These are phyloP conservation scores for Lipomyces yamanashiensis DNA, from an alignment of 805 yeast genomes.

Conservation along the genomic window DNA sequence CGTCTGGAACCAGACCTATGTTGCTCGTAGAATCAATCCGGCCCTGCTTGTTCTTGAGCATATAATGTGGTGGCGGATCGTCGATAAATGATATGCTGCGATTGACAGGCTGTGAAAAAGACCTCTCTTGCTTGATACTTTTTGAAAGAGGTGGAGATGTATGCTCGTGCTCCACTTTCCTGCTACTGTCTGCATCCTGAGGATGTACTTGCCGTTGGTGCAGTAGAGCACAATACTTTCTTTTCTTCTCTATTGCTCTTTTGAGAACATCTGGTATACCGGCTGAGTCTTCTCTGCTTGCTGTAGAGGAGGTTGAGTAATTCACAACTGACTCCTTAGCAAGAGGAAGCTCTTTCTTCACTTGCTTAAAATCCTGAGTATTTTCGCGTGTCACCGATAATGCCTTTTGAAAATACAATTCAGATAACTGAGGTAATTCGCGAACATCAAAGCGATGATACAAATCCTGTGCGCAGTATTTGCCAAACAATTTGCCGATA, in stretches of 20 bases:
- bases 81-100: background rate
- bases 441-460: conserved; percentile 36
- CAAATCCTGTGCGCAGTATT: conserved; percentile 41
- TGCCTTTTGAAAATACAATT: background rate
- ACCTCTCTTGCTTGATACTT: background rate
- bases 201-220: background rate
- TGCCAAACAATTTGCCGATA: conserved; percentile 51
- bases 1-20: too few relatives aligned
- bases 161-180: background rate
- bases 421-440: conserved; percentile 10
- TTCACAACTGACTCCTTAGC: too few relatives aligned
- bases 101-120: background rate
- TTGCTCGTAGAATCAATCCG: too few relatives aligned
- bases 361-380: background rate
- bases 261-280: background rate
- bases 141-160: background rate
- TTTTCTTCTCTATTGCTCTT: conserved; percentile 1
- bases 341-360: background rate
- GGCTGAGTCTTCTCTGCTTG: background rate
- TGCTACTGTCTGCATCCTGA: background rate
- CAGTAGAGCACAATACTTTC: background rate
- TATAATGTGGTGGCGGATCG: background rate
- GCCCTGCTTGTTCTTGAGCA: too few relatives aligned
- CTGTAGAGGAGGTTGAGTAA: too few relatives aligned
- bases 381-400: background rate